Evolutionary conservation across 2,329 filamentous ascomycete genomes (phyloP), one percentile per base, ranked within the genome.

Genomic region (Penicillium freii): DNA sequence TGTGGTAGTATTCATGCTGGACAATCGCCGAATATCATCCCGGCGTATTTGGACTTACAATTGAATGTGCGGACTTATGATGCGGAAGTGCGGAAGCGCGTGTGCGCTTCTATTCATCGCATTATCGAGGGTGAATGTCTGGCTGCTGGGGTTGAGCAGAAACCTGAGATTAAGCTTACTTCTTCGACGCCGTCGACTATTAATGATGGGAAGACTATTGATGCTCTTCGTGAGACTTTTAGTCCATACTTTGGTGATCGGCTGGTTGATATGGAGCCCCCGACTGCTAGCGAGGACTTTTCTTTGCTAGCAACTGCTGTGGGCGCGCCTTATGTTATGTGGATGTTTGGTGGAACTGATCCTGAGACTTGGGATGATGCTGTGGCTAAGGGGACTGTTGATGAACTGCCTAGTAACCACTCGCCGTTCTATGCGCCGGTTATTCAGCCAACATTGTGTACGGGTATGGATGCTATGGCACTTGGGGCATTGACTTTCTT

Each of bases 281-380:
- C 81, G 0, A 70, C 74, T 3, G 81, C 77, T 0, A 82, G 79
- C 54, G 85, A 87, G 65, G 85, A 87, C 61, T 85, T 87, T 62
- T 74, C 78, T 0, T 77, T 82, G 40, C 66, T 87, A 40, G 84
- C 81, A 1, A 81, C 78, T 0, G 73, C 73, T 33, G 77, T 81
- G 46, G 76, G 76, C 2, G 73, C 72, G 47, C 83, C 83, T 9
- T 80, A 77, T 64, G 77, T 76, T 44, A 85, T 84, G 67, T 86
- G 81, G 73, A 72, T 79, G 62, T 85, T 81, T 68, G 84, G 84
- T 1, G 82, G 83, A 0, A 75, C 77, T 11, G 80, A 82, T 55
- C 68, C 72, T 0, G 71, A 76, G 57, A 59, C 72, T 6, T 85
- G 78, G 76, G 80, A 85, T 64, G 70, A 77, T 57, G 74, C 74